Evolutionary conservation across 805 yeast species (phyloP), one percentile per base, ranked within the genome.

Genomic region (Ogataea nonfermentans): DNA sequence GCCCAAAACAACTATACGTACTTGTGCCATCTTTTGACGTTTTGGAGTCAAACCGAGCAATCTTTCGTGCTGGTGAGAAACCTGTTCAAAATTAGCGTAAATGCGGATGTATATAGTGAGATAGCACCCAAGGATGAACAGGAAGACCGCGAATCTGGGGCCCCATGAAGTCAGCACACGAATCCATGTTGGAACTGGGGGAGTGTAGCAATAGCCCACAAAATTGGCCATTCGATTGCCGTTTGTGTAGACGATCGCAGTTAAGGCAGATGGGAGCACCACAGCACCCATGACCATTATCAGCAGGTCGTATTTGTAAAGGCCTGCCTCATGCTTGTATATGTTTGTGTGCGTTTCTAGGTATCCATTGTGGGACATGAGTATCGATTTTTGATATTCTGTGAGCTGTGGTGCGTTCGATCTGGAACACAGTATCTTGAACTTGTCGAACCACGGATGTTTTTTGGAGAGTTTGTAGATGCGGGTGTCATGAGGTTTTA

Each of bases 71-170:
- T 46, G 46, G 17, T 24, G 14, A 1, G 49, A 35, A 10, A 51
- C 41, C 22, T 35, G 32, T n/a, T 35, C 35, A 9, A 41, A 40
- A 9, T 42, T 39, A 8, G 32, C 31, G 32, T 49, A 52, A 15
- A 46, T 44, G 33, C 40, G 32, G 22, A 50, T 43, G 29, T 52
- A 52, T 14, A 52, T 52, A 16, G 49, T 29, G 30, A 52, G 50
- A 27, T 52, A 52, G 31, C 47, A 44, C 15, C 28, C 8, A 5
- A 52, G 12, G 24, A 50, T 40, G 35, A 50, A 29, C 6, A 37
- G 13, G 8, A 52, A 24, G 5, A 35, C 41, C 8, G 36, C 15
- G 5, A 49, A 25, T 16, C 53, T 34, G 3, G 47, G 46, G 2
- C 38, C 53, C 56, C 54, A 52, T 8, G 44, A 35, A 14, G 43